Base-by-base conservation (phyloP, 106 monocot genomes). In the Dendrobium catenatum region DNA sequence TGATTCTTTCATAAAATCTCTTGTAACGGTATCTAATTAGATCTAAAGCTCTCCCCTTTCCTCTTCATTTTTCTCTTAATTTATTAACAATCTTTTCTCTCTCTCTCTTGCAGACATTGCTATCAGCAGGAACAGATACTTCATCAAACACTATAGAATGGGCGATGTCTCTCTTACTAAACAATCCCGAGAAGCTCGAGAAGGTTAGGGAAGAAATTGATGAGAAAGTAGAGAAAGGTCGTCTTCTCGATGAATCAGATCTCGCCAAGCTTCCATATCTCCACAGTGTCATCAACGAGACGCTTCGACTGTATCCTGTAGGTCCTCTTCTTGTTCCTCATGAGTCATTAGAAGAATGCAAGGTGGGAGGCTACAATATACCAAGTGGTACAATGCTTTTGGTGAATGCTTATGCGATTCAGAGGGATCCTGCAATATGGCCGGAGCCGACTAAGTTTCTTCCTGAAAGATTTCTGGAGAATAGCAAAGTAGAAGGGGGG, bases 381-480 rank as follows among this genome's bases (percentile, higher is more conserved):
- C 84, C 84, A 1, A 49, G 42, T 0, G 82, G 88, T 7, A 90
- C 80, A 26, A 86, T 88, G 72, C 73, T 88, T 6, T 43, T 90
- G 29, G 86, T 86, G 26, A 86, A 88, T 4, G 88, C 66, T 15
- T 88, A 81, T 37, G 55, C 78, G 42, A 88, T 90, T 17, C 90
- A 90, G 17, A 67, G 90, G 72, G 90, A 90, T 46, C 90, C 90
- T 0, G 24, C 49, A 0, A 3, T 80, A 4, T 88, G 90, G 90
- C 33, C 72, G 4, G 80, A 90, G 4, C 83, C 90, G 5, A 40
- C 26, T 9, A 72, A 80, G 76, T 90, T 90, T 61, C 72, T 55
- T 73, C 90, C 90, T 0, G 90, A 88, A 47, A 87, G 90, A 27
- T 90, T 87, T 48, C 22, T 27, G 4, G 26, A 10, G 22, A 26